These are phyloP conservation scores for Rhodomyrtus psidioides DNA, from an alignment of 441 rosid species.

Conservation along the genomic window DNA sequence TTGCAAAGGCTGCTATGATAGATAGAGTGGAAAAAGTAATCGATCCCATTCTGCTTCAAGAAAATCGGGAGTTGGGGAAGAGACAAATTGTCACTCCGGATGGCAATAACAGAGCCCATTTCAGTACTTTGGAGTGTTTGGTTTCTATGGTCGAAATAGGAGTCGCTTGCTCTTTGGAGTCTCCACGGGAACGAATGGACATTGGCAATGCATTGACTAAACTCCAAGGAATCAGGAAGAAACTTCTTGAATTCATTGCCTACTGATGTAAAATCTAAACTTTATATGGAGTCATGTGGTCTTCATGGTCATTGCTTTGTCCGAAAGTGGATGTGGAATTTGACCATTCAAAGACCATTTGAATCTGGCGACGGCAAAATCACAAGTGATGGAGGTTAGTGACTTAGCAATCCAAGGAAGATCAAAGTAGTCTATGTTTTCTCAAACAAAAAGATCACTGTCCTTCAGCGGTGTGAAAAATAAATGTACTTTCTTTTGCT, in stretches of 20 bases:
- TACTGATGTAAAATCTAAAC: not conserved
- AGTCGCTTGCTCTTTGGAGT: not conserved
- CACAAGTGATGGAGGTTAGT: not conserved
- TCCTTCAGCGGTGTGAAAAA: not conserved
- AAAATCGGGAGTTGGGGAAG: not conserved
- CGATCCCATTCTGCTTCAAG: not conserved
- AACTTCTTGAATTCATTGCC: not conserved
- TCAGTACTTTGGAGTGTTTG: not conserved
- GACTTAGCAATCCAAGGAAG: not conserved
- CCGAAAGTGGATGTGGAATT: accelerated
- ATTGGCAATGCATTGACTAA: not conserved
- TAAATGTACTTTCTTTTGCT: not conserved
- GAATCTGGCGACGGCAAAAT: accelerated
- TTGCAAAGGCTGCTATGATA: not conserved
- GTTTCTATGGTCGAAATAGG: not conserved
- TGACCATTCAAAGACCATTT: not conserved
- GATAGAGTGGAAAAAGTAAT: not conserved
- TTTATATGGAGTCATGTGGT: not conserved
- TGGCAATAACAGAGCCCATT: no score
- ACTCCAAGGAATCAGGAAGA: not conserved
- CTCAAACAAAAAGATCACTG: not conserved
- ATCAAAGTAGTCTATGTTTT: accelerated
- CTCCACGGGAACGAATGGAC: not conserved
- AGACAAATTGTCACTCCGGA: accelerated
- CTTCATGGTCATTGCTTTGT: not conserved